Evolutionary conservation across 345 rosid species (phyloP).

Genomic region (Pistacia vera): DNA sequence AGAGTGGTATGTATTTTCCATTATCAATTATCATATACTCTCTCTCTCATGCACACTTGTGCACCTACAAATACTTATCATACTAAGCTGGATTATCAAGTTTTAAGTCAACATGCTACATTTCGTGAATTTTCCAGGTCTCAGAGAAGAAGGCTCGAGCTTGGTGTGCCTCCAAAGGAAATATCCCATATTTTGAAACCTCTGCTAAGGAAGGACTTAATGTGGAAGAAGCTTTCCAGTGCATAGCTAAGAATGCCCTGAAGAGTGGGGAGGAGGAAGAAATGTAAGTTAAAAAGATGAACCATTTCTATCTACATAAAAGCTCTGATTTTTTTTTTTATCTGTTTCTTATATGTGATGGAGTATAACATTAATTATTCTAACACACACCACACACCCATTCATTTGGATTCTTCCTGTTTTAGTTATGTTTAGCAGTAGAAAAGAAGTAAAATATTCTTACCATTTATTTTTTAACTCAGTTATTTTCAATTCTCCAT

Average conservation of each 20-base stretch:
- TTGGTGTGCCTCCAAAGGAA: constrained; percentile 98
- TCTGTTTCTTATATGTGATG: not conserved
- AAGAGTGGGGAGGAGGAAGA: constrained; percentile 96
- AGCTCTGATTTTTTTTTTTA: not conserved
- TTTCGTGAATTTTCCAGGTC: constrained; percentile 49
- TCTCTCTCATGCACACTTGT: not conserved
- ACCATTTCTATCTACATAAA: not conserved
- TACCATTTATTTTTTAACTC: not conserved
- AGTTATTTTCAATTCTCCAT: not conserved
- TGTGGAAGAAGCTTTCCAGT: constrained; percentile 95
- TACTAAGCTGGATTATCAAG: not conserved
- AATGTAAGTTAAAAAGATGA: constrained; percentile 57
- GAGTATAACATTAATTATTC: not conserved
- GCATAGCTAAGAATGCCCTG: constrained; percentile 92
- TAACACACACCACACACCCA: not conserved
- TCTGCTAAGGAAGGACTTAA: constrained; percentile 97
- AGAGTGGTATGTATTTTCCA: constrained; percentile 62
- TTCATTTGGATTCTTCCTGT: not conserved
- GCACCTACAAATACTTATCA: not conserved
- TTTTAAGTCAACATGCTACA: constrained; percentile 6
- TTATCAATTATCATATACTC: not conserved
- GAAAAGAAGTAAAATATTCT: not conserved
- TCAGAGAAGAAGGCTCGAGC: constrained; percentile 95
- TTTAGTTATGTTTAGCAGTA: not conserved
- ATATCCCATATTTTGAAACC: constrained; percentile 96